Percentiles rank a stretch among this genome's conserved stretches.
Conservation (phyloP, 441 rosid species). For the Adansonia rubrostipa region DNA sequence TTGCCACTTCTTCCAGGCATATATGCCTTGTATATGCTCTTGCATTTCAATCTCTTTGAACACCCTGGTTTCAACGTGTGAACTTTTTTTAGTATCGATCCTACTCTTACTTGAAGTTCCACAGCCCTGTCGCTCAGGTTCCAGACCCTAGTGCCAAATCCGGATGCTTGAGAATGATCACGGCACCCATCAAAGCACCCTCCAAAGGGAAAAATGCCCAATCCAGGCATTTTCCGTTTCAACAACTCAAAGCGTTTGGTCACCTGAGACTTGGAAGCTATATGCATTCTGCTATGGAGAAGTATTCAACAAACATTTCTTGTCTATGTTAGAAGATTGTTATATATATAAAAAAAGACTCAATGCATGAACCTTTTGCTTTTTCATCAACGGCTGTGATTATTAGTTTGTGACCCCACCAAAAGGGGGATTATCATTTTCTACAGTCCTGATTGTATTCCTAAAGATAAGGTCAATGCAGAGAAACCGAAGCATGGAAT, state of each 20-base stretch:
- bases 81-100: slow-evolving; percentile 78
- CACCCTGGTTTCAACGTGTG: slow-evolving; percentile 82
- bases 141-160: slow-evolving; percentile 69
- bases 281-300: slow-evolving; percentile 18
- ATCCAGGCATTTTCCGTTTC: slow-evolving; percentile 46
- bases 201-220: slow-evolving; percentile 55
- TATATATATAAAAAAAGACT: background rate
- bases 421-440: slow-evolving; percentile 16
- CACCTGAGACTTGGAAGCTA: slow-evolving; percentile 41
- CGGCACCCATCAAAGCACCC: slow-evolving; percentile 83
- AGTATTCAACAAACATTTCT: background rate
- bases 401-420: slow-evolving; percentile 28
- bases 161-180: slow-evolving; percentile 61
- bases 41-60: slow-evolving; percentile 74
- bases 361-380: background rate
- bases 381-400: slow-evolving; percentile 38
- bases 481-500: background rate
- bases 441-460: slow-evolving; percentile 18
- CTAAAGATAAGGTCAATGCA: background rate
- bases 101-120: slow-evolving; percentile 81
- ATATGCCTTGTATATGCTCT: slow-evolving; percentile 76
- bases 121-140: slow-evolving; percentile 77
- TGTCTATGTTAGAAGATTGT: background rate
- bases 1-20: slow-evolving; percentile 49
- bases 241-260: slow-evolving; percentile 44